Conservation (phyloP, 257 asterid species). For the Thymus mandschuricus region DNA sequence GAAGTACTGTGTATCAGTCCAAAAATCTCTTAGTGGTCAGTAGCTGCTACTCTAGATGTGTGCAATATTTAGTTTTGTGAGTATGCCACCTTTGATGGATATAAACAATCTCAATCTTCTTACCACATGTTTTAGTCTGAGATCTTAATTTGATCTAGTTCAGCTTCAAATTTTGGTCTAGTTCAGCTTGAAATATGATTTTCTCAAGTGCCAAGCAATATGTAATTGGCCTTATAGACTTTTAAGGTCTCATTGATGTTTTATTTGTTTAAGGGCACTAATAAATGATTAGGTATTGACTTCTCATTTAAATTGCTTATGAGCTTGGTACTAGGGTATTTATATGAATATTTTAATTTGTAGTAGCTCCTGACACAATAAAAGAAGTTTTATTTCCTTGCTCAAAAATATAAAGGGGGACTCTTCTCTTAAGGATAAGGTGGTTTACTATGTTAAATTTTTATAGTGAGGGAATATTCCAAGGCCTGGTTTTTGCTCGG, state of each 20-base stretch:
- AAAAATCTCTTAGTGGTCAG: constrained; percentile 58
- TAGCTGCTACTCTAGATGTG: constrained; percentile 27
- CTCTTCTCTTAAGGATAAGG: too few species aligned
- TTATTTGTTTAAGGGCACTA: background rate
- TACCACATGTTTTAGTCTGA: constrained; percentile 3
- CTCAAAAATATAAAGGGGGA: too few species aligned
- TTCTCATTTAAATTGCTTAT: constrained; percentile 14
- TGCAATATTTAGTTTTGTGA: constrained; percentile 10
- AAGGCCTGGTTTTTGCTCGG: too few species aligned
- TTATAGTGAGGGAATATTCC: too few species aligned
- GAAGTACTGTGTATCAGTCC: constrained; percentile 54
- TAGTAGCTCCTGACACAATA: constrained; percentile 8
- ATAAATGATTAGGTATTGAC: constrained; percentile 15
- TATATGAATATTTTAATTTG: constrained; percentile 19
- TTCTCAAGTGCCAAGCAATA: background rate
- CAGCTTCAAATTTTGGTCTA: background rate
- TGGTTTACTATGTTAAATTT: too few species aligned
- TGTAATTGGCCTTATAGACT: constrained; percentile 7
- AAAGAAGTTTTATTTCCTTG: background rate
- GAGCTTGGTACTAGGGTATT: background rate
- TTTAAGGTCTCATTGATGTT: constrained; percentile 5
- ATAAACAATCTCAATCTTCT: constrained; percentile 9
- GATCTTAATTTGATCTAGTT: constrained; percentile 5
- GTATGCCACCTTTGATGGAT: constrained; percentile 8
- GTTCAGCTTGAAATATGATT: constrained; percentile 10